Percentiles rank a stretch among this genome's conserved stretches.
phyloP scores from a whole-genome alignment of 2,329 filamentous ascomycete genomes.

The Colletotrichum cereale region DNA sequence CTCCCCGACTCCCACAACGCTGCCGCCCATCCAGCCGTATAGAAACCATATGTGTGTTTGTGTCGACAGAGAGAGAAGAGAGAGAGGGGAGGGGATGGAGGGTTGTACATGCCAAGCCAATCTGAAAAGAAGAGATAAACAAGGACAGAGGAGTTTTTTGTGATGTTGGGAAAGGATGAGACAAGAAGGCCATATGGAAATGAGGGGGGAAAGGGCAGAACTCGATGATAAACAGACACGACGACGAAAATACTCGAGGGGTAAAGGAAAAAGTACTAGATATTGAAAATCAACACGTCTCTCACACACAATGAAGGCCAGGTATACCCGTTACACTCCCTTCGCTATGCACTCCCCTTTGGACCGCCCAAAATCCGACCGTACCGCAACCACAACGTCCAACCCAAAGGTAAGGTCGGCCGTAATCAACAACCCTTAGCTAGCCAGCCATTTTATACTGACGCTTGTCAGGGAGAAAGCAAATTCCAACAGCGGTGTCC shows the following conservation, averaged over 20 bases:
- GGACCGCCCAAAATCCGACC: slow-evolving; percentile 39
- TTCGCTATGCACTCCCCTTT: slow-evolving; percentile 55
- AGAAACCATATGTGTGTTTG: slow-evolving; percentile 29
- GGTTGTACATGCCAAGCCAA: slow-evolving; percentile 33
- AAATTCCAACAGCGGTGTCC: slow-evolving; percentile 46
- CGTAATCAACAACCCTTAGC: slow-evolving; percentile 40
- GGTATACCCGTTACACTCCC: slow-evolving; percentile 56
- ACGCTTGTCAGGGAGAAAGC: slow-evolving; percentile 44
- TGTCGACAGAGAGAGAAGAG: slow-evolving; percentile 31
- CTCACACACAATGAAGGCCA: slow-evolving; percentile 54
- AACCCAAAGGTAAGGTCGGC: slow-evolving; percentile 39
- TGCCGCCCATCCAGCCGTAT: slow-evolving; percentile 41
- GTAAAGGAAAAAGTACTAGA: slow-evolving; percentile 21
- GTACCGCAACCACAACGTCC: slow-evolving; percentile 49
- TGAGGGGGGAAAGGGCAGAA: background rate
- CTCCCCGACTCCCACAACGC: slow-evolving; percentile 43
- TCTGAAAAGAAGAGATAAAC: slow-evolving; percentile 17
- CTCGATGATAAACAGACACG: slow-evolving; percentile 32
- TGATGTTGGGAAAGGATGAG: slow-evolving; percentile 6
- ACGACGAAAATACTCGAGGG: slow-evolving; percentile 31
- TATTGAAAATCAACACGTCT: slow-evolving; percentile 35
- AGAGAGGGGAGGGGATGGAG: background rate
- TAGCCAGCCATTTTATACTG: slow-evolving; percentile 42
- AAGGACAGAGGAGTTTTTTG: slow-evolving; percentile 16
- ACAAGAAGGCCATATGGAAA: slow-evolving; percentile 12